phyloP scores from a whole-genome alignment of 306 rosid genomes.

The Luffa acutangula region DNA sequence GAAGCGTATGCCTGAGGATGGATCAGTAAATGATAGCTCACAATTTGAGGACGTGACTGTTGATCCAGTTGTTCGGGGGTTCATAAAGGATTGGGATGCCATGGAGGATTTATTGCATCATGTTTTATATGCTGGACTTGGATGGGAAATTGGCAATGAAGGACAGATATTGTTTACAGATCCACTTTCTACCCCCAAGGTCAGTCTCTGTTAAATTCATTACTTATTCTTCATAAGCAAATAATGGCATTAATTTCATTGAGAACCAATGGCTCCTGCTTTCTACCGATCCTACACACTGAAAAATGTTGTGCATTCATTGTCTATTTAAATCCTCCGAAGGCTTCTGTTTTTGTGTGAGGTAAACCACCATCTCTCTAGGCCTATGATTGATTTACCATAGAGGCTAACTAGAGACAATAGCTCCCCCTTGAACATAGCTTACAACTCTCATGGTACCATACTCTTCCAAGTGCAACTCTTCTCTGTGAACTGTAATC shows the following conservation, averaged over 20 bases:
- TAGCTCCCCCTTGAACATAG: background rate
- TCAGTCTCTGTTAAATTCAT: constrained; percentile 22
- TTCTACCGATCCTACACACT: background rate
- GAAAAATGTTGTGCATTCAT: background rate
- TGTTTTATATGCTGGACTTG: constrained; percentile 80
- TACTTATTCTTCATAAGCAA: background rate
- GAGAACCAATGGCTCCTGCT: background rate
- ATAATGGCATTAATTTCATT: background rate
- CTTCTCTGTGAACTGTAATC: background rate
- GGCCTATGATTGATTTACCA: background rate
- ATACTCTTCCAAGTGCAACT: background rate
- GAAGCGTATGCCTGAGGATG: constrained; percentile 66
- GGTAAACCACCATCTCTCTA: background rate
- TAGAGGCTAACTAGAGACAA: background rate
- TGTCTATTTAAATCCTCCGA: background rate
- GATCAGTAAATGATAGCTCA: constrained; percentile 31
- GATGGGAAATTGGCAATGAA: constrained; percentile 98
- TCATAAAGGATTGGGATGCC: constrained; percentile 94
- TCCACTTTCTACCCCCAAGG: constrained; percentile 95
- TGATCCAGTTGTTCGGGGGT: constrained; percentile 70
- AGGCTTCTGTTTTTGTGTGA: background rate
- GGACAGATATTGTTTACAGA: constrained; percentile 90
- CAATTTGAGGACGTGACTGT: constrained; percentile 34
- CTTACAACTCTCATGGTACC: background rate
- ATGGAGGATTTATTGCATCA: constrained; percentile 89